Evolutionary conservation across 345 rosid genomes (phyloP), one percentile per base, ranked within the genome.

Genomic region (Trapa bicornis): DNA sequence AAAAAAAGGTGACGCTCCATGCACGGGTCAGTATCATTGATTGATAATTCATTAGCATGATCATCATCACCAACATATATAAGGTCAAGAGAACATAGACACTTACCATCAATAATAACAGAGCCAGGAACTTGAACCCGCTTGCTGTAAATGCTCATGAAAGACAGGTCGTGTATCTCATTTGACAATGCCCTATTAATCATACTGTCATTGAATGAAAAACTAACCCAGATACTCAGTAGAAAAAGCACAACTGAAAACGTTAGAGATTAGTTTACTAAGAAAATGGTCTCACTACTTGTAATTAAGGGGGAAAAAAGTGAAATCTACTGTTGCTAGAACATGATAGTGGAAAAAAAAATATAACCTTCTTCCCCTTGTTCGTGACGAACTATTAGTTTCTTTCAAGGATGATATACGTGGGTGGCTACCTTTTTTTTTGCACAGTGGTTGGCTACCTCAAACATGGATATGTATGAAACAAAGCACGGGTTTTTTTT

Each of bases 21-120:
- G 43, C 43, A 1, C 43, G 43, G 43, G 43, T 8, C 43, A 41
- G 43, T 41, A 41, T 41, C 43, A 41, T 41, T 41, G 7, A 41
- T 41, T 41, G 43, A 3, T 8, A 41, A 41, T 41, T 1, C 22
- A 13, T 50, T 16, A 52, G 16, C 29, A 52, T 52, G 9, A 57
- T 57, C 61, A 22, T 32, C 61, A 57, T 22, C 61, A 57, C 6
- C 29, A 52, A 52, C 22, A 52, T 15, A 52, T 6, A 15, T 3
- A 47, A 29, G 37, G 9, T 37, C 15, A n/a, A 39, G 45, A 61
- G 37, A 58, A 47, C 42, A 56, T 7, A 65, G 47, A 53, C 37
- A 57, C 74, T 76, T 63, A 93, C 98, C 97, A 73, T 93, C 98
- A 68, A 93, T 78, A 45, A 93, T 85, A 47, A 93, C 70, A 61